A percentile compares a stretch with the other conserved stretches of the same genome.
Evolutionary conservation across 768 basidiomycete species (phyloP).

Genomic region (Rhodotorula paludigena): DNA sequence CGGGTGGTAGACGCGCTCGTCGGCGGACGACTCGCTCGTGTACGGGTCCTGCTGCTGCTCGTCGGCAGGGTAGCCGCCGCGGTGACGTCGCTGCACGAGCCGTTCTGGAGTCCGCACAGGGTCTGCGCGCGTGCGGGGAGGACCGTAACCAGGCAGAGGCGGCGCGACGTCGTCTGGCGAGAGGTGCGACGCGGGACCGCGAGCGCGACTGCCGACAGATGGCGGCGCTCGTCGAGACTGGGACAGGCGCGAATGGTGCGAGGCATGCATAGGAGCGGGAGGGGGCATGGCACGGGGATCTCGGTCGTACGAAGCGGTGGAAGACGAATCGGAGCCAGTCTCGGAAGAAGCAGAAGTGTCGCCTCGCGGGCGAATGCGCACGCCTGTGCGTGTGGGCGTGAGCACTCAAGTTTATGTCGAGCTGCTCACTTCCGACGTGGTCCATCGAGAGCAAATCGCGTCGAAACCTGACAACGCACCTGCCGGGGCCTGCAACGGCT

Average conservation of each 20-base stretch:
- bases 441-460: background rate
- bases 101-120: background rate
- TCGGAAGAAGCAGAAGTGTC: background rate
- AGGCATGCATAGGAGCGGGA: background rate
- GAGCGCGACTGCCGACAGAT: background rate
- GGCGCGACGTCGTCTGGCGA: constrained; percentile 17
- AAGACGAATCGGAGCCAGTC: background rate
- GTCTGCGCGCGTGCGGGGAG: constrained; percentile 20
- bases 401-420: background rate
- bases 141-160: constrained; percentile 34
- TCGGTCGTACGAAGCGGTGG: constrained; percentile 6
- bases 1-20: background rate
- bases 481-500: background rate
- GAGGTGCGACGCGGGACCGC: background rate
- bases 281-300: background rate
- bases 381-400: background rate
- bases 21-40: background rate
- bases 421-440: too few relatives aligned
- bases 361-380: background rate
- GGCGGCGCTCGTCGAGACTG: background rate
- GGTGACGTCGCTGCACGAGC: background rate
- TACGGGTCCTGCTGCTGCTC: background rate
- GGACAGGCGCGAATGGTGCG: background rate
- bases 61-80: background rate
- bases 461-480: background rate